Evolutionary conservation across 1,139 yeast species (phyloP).

Genomic region (Pichia cactophila): DNA sequence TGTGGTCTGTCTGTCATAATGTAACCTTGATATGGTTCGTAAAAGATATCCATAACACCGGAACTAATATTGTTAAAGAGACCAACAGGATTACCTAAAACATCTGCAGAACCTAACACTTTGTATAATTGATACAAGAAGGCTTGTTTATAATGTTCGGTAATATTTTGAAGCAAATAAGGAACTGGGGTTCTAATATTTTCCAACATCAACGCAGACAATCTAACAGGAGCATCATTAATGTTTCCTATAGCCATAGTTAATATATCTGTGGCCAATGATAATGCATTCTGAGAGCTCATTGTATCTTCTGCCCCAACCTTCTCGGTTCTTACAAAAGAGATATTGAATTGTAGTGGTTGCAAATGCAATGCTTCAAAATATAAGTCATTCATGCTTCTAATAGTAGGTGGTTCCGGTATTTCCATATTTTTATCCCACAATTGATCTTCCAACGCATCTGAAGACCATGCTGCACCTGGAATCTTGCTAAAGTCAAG

Average conservation of each 20-base stretch:
- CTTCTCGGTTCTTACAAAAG: slow-evolving; percentile 87
- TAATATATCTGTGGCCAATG: slow-evolving; percentile 66
- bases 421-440: slow-evolving; percentile 58
- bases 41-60: slow-evolving; percentile 92
- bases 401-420: slow-evolving; percentile 63
- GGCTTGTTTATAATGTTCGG: slow-evolving; percentile 87
- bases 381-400: slow-evolving; percentile 63
- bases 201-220: slow-evolving; percentile 82
- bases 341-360: slow-evolving; percentile 80
- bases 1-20: slow-evolving; percentile 92
- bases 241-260: slow-evolving; percentile 98
- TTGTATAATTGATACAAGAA: slow-evolving; percentile 89
- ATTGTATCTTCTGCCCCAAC: slow-evolving; percentile 53
- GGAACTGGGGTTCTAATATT: slow-evolving; percentile 85
- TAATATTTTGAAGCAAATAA: slow-evolving; percentile 59
- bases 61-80: slow-evolving; percentile 86
- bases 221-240: slow-evolving; percentile 89
- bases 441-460: slow-evolving; percentile 38
- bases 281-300: slow-evolving; percentile 55
- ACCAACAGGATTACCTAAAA: slow-evolving; percentile 96
- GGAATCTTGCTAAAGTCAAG: slow-evolving; percentile 69
- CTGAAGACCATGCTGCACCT: slow-evolving; percentile 62
- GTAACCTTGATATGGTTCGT: slow-evolving; percentile 96
- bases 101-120: slow-evolving; percentile 92
- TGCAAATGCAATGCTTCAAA: slow-evolving; percentile 91